These are phyloP conservation scores for Streptanthus diversifolius DNA, from an alignment of 345 rosid species.

Conservation along the genomic window DNA sequence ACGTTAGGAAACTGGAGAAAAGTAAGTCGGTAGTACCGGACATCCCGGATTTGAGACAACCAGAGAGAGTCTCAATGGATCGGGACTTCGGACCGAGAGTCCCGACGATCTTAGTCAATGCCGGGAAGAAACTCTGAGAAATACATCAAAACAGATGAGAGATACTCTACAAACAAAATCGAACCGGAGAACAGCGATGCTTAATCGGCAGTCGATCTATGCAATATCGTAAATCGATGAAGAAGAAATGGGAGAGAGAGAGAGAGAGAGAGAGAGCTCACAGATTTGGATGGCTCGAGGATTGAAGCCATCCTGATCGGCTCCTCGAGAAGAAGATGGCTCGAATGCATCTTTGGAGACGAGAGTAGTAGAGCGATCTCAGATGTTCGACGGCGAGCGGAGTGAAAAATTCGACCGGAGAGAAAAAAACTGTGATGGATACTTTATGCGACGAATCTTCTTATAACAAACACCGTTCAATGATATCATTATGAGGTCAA, in stretches of 20 bases:
- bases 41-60: constrained; percentile 86
- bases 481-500: too few species aligned
- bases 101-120: constrained; percentile 92
- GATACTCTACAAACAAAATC: neutral
- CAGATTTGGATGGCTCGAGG: constrained; percentile 86
- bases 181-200: neutral
- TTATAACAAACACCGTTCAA: neutral
- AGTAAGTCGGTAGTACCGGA: constrained; percentile 44
- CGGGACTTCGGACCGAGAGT: constrained; percentile 80
- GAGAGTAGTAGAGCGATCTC: constrained; percentile 13
- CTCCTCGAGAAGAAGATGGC: constrained; percentile 91
- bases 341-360: constrained; percentile 61
- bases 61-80: constrained; percentile 59
- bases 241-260: neutral
- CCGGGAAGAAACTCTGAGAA: constrained; percentile 79
- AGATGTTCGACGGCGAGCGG: neutral
- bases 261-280: constrained; percentile 33
- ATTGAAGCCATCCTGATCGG: constrained; percentile 97
- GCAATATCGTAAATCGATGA: neutral
- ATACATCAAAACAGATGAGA: neutral
- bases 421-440: neutral
- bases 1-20: neutral
- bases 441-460: constrained; percentile 15
- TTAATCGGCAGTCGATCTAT: neutral
- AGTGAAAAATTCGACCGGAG: constrained; percentile 7